These are phyloP conservation scores for Berberis vulgaris DNA, from an alignment of 164 flowering plant species.

Conservation along the genomic window DNA sequence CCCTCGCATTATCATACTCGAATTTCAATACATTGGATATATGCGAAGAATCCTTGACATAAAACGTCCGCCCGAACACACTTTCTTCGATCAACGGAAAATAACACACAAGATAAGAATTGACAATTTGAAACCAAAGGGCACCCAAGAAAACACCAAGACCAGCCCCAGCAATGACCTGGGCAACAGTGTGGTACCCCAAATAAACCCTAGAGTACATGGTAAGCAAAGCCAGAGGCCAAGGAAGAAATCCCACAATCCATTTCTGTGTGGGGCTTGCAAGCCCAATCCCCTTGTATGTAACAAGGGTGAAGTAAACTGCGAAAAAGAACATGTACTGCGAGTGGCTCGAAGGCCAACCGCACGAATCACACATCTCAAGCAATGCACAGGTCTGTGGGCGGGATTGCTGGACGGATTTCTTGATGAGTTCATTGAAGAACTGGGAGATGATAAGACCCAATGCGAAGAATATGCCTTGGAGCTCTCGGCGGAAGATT, in stretches of 20 bases:
- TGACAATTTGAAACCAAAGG: constrained; percentile 74
- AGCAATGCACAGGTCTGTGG: constrained; percentile 72
- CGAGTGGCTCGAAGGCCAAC: constrained; percentile 96
- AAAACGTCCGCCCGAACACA: constrained; percentile 57
- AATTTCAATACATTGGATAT: constrained; percentile 73
- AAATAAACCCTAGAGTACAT: constrained; percentile 89
- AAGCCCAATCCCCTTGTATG: constrained; percentile 29
- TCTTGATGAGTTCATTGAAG: constrained; percentile 67
- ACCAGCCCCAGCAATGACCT: constrained; percentile 84
- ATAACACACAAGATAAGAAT: constrained; percentile 26
- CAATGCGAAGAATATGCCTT: no score
- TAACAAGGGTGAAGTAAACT: constrained; percentile 46
- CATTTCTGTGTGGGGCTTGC: constrained; percentile 17
- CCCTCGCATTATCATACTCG: constrained; percentile 86
- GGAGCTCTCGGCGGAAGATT: no score
- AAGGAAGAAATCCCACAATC: constrained; percentile 21
- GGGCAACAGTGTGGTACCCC: constrained; percentile 86
- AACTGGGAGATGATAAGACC: no score
- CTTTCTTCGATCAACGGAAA: constrained; percentile 84
- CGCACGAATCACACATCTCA: constrained; percentile 90
- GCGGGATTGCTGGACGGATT: constrained; percentile 50
- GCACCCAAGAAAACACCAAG: constrained; percentile 58
- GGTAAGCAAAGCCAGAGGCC: constrained; percentile 67
- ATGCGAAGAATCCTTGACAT: constrained; percentile 89
- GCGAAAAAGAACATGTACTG: constrained; percentile 96